Evolutionary conservation across 2,329 filamentous ascomycete species (phyloP), one percentile per base, ranked within the genome.

Genomic region (Cladosporium sp.): DNA sequence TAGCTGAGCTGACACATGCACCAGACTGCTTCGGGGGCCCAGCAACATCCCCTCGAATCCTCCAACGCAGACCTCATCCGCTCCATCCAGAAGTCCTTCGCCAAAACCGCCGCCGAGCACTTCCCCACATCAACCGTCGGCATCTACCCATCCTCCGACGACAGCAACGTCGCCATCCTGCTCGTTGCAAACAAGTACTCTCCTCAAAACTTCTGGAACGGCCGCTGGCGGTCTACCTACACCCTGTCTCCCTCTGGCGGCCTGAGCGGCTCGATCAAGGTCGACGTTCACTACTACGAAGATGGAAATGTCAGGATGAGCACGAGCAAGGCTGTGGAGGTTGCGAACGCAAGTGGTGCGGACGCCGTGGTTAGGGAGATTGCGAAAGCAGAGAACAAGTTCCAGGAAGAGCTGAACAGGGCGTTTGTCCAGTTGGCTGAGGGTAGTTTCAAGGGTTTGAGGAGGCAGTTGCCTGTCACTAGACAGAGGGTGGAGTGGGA

Each of bases 401-500:
- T 98, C 77, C 95, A 99, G 80, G 93, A 97, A 78, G 93, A 97
- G 76, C 82, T 99, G 72, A 99, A 98, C 82, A 87, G 88, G 76
- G 93, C 93, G 18, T 98, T 99, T 78, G 89, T 88, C 16, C 90
- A 85, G 70, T 82, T 99, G 76, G 95, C 92, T 75, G 95, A 99
- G 81, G 94, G 93, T 11, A 92, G 93, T 0, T 99, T 99, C 82
- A 99, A 98, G 86, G 88, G 89, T 1, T 80, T 99, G 77, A 88
- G 95, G 75, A 88, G 95, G 80, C 95, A 98, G 81, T 82, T 99
- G 77, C 95, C 95, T 0, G 93, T 99, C 67, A 99, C 95, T 68
- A 89, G 95, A 76, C 95, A 99, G 83, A 97, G 97, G 86, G 94
- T 99, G 72, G 95, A 99, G 81, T 99, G 95, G 95, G 94, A 99